Base-by-base conservation (phyloP, 2,329 filamentous ascomycete species). In the Pseudogymnoascus sp. region DNA sequence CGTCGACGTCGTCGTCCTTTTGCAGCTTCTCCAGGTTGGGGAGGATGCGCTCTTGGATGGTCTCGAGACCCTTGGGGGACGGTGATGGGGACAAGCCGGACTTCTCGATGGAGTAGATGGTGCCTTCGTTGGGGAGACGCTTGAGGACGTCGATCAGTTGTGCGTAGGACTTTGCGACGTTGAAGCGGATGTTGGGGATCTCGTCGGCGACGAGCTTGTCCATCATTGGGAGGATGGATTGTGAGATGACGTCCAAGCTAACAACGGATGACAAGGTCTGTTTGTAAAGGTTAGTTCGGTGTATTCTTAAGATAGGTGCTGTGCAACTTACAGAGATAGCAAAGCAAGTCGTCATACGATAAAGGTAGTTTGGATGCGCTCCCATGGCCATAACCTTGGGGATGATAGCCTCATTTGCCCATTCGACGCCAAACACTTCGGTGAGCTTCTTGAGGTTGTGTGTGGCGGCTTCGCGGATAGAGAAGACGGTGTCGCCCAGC, bases 291-390 rank as follows among this genome's bases (percentile, higher is more conserved):
- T 64, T 61, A 65, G 61, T 38, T 63, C 26, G 26, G n/a, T 37
- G 33, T 19, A 21, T 13, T 56, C 39, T 30, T 41, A 55, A 55
- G n/a, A 19, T 39, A 6, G 21, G 13, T 55, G 5, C 26, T 35
- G n/a, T 15, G 9, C 2, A 8, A 82, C 89, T 79, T 82, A 99
- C 94, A 68, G 91, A 92, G 66, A 99, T 95, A 63, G 94, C 94
- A 74, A 99, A 99, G 77, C 92, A 97, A n/a, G 94, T 99, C 8
- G 94, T 99, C 94, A 99, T 99, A 73, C 94, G 84, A 82, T 99
- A 99, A 59, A 99, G 86, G 74, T 99, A 99, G 78, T 99, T 99
- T 63, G 92, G 90, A 73, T 99, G 94, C 71, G 90, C 89, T 62
- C 94, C 94, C 94, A 99, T 97, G 35, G 89, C 89, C 82, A 96